Conservation (phyloP, 805 yeast species). For the Starmerella potacharoeniae region DNA sequence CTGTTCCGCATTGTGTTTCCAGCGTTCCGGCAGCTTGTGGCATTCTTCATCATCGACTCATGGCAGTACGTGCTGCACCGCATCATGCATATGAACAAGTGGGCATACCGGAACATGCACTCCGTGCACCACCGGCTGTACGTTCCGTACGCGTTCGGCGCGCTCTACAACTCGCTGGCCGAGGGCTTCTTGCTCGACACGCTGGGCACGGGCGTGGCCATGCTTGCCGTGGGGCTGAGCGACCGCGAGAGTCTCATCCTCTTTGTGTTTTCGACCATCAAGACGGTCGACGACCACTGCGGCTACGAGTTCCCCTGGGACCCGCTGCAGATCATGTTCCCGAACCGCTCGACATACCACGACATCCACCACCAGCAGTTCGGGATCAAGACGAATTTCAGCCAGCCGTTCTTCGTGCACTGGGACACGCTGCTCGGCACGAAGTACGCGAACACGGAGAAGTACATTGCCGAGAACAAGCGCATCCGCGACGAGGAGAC, state of each 20-base stretch:
- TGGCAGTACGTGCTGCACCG: slow-evolving; percentile 95
- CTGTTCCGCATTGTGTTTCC: slow-evolving; percentile 59
- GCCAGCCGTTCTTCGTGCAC: slow-evolving; percentile 91
- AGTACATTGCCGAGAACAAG: slow-evolving; percentile 53
- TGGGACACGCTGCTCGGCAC: slow-evolving; percentile 78
- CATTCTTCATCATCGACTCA: slow-evolving; percentile 70
- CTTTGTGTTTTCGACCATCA: slow-evolving; percentile 81
- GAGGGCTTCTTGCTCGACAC: slow-evolving; percentile 93
- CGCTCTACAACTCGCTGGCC: slow-evolving; percentile 83
- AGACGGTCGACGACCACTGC: slow-evolving; percentile 97
- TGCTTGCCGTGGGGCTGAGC: slow-evolving; percentile 47
- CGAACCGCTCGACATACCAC: slow-evolving; percentile 90
- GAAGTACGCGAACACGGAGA: slow-evolving; percentile 53
- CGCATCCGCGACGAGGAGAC: slow-evolving; percentile 44
- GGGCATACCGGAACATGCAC: slow-evolving; percentile 69
- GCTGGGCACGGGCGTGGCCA: slow-evolving; percentile 79
- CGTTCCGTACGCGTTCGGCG: slow-evolving; percentile 96
- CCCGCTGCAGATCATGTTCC: slow-evolving; percentile 80
- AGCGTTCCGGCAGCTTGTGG: slow-evolving; percentile 41
- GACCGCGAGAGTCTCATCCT: slow-evolving; percentile 68
- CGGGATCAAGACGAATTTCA: slow-evolving; percentile 85
- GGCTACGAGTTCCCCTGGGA: slow-evolving; percentile 93
- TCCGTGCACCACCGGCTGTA: slow-evolving; percentile 89
- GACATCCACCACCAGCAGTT: slow-evolving; percentile 96
- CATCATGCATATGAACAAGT: slow-evolving; percentile 71